phyloP scores from a whole-genome alignment of 2,329 filamentous ascomycete genomes.

The Colletotrichum magnum region DNA sequence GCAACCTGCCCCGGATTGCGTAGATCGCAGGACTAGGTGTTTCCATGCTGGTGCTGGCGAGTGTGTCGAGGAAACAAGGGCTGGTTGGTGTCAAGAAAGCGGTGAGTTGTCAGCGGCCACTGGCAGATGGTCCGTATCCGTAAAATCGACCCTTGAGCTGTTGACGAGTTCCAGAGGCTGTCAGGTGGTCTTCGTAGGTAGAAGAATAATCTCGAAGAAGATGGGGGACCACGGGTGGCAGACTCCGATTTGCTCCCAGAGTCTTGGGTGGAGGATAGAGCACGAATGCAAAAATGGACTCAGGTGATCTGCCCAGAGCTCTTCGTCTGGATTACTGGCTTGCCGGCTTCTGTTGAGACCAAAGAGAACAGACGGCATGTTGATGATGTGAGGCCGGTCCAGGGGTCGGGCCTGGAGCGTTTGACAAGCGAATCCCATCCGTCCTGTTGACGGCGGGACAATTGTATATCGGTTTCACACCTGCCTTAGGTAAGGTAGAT shows the following conservation, averaged over 20 bases:
- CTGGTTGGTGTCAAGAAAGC: conserved; percentile 14
- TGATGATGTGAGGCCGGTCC: neutral
- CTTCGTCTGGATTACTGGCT: conserved; percentile 9
- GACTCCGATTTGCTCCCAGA: neutral
- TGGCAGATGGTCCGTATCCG: neutral
- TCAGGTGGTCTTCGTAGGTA: neutral
- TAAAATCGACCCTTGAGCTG: neutral
- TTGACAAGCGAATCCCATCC: conserved; percentile 1
- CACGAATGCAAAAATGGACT: neutral
- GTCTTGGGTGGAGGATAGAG: conserved; percentile 1
- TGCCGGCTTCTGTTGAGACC: neutral
- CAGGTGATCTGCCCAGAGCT: neutral
- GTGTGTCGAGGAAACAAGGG: neutral
- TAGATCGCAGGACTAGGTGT: conserved; percentile 23
- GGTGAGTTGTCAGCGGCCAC: conserved; percentile 7
- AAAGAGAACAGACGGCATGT: conserved; percentile 2
- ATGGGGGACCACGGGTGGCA: neutral
- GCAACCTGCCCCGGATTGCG: conserved; percentile 6
- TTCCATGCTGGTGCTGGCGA: conserved; percentile 3
- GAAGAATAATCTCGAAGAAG: neutral
- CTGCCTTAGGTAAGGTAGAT: no score
- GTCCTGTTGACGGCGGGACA: no score
- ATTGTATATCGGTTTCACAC: no score
- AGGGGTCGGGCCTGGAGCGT: conserved; percentile 19
- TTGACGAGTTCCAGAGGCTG: no score